A percentile compares a stretch with the other conserved stretches of the same genome.
Conservation (phyloP, 805 yeast species). For the Zygotorulaspora sp. region DNA sequence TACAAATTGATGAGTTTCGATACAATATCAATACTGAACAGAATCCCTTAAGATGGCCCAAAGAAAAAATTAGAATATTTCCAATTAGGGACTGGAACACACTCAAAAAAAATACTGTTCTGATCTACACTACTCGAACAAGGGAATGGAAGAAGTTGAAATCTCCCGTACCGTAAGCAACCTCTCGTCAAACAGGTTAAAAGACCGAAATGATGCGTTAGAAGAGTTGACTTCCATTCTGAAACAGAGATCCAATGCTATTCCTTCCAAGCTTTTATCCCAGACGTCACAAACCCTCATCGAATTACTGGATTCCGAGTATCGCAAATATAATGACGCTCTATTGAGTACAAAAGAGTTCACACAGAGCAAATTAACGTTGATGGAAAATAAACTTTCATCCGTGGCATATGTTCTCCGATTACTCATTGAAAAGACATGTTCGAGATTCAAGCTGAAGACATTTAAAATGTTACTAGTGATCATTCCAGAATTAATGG, state of each 20-base stretch:
- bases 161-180: constrained; percentile 13
- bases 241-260: constrained; percentile 21
- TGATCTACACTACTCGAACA: too few species aligned
- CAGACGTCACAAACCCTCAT: constrained; percentile 29
- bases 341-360: constrained; percentile 3
- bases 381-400: constrained; percentile 28
- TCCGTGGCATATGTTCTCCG: constrained; percentile 28
- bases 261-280: constrained; percentile 21
- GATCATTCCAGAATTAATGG: constrained; percentile 27
- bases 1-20: too few species aligned
- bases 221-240: constrained; percentile 35
- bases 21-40: too few species aligned
- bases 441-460: constrained; percentile 24
- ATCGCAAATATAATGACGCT: constrained; percentile 21
- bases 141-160: constrained; percentile 14
- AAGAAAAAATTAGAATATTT: too few species aligned
- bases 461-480: constrained; percentile 22
- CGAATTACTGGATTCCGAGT: constrained; percentile 37
- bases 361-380: constrained; percentile 34
- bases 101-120: neutral
- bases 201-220: constrained; percentile 53
- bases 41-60: too few species aligned
- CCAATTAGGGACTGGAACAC: too few species aligned
- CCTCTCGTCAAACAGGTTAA: constrained; percentile 48
- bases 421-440: constrained; percentile 29